Evolutionary conservation across 164 flowering plant genomes (phyloP).

Genomic region (Amborella trichopoda): DNA sequence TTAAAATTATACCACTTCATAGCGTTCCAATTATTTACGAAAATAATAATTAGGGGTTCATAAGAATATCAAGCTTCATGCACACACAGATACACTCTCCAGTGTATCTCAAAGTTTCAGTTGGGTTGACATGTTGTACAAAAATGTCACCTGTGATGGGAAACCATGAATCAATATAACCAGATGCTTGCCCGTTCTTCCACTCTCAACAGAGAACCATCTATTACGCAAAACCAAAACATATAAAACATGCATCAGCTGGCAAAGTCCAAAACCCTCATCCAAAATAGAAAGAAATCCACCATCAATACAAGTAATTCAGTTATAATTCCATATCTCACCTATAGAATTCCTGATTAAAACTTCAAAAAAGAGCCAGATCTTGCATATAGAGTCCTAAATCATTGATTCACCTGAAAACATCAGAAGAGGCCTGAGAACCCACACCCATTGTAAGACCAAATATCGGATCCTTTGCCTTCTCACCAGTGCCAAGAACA

Average conservation of each 20-base stretch:
- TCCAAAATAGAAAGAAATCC: too few relatives aligned
- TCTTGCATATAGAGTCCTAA: constrained; percentile 1
- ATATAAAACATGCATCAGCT: constrained; percentile 40
- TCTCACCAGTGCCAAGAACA: constrained; percentile 58
- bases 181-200: constrained; percentile 45
- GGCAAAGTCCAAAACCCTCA: constrained; percentile 42
- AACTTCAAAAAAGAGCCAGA: constrained; percentile 7
- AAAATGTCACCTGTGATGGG: constrained; percentile 79
- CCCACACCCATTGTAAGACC: constrained; percentile 72
- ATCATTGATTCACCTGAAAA: constrained; percentile 50
- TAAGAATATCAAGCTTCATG: too few relatives aligned
- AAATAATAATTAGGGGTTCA: too few relatives aligned
- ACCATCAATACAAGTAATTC: too few relatives aligned
- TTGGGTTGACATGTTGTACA: too few relatives aligned
- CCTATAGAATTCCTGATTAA: constrained; percentile 7
- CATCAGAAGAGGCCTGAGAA: constrained; percentile 63
- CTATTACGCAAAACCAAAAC: constrained; percentile 50
- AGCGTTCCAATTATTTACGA: too few relatives aligned
- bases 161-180: constrained; percentile 78
- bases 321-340: too few relatives aligned
- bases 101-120: too few relatives aligned
- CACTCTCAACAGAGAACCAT: constrained; percentile 95
- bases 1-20: too few relatives aligned
- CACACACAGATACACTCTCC: too few relatives aligned
- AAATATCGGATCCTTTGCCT: constrained; percentile 88